phyloP scores from a whole-genome alignment of 805 yeast genomes.

The Starmera pachycereana region DNA sequence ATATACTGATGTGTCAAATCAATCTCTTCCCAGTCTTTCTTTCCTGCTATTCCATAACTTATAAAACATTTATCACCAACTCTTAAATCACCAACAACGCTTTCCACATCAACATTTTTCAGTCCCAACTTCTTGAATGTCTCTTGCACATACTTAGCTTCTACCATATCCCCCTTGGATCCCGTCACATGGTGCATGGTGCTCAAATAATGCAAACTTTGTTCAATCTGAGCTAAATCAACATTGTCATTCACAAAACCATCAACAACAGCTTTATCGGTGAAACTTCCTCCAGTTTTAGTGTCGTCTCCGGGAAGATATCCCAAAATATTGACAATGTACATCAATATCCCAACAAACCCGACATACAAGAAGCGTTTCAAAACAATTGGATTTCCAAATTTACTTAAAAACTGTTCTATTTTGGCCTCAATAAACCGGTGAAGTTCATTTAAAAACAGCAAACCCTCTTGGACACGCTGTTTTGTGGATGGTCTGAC shows the following conservation, averaged over 20 bases:
- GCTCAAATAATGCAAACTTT: slow-evolving; percentile 59
- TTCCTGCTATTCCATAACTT: slow-evolving; percentile 46
- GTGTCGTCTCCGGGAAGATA: slow-evolving; percentile 33
- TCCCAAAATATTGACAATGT: slow-evolving; percentile 48
- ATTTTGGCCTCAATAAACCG: slow-evolving; percentile 19
- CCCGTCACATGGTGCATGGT: slow-evolving; percentile 85
- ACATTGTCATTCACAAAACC: slow-evolving; percentile 40
- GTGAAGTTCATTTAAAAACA: no score
- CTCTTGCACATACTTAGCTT: slow-evolving; percentile 55
- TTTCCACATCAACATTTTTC: slow-evolving; percentile 34
- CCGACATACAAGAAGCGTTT: slow-evolving; percentile 67
- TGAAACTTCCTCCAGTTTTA: slow-evolving; percentile 45
- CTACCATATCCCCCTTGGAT: slow-evolving; percentile 70
- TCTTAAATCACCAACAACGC: no score
- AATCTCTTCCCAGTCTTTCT: slow-evolving; percentile 17
- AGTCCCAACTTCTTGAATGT: slow-evolving; percentile 52
- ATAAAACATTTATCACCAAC: slow-evolving; percentile 40
- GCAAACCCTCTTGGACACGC: no score
- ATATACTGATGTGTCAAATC: slow-evolving; percentile 41
- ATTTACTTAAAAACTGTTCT: slow-evolving; percentile 46
- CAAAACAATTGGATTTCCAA: slow-evolving; percentile 84
- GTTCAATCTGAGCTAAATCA: slow-evolving; percentile 48
- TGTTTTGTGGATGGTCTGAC: neutral
- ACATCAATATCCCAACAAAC: slow-evolving; percentile 47
- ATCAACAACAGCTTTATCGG: slow-evolving; percentile 44